Conservation (phyloP, 352 stramenopile species). For the Pythium apleroticum region DNA sequence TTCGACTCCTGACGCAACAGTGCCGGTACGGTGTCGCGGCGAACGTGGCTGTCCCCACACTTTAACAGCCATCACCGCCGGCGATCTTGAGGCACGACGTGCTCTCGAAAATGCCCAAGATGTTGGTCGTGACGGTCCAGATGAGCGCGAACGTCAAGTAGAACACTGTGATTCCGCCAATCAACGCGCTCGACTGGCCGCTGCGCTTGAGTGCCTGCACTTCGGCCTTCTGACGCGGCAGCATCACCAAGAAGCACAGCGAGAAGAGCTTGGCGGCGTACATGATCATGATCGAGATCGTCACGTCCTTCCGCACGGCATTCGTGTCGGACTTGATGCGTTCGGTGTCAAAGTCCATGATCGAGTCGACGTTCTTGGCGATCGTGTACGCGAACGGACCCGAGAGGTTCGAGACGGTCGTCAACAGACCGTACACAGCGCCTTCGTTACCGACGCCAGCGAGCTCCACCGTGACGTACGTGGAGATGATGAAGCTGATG, state of each 20-base stretch:
- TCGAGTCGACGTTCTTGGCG: constrained; percentile 35
- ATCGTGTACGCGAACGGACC: constrained; percentile 35
- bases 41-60: not conserved
- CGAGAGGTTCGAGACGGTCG: constrained; percentile 41
- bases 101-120: constrained; percentile 10
- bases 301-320: constrained; percentile 36
- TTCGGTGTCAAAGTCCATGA: constrained; percentile 35
- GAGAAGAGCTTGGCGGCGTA: constrained; percentile 39
- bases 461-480: constrained; percentile 40
- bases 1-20: too few species aligned
- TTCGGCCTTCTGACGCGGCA: constrained; percentile 32
- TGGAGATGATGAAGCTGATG: constrained; percentile 39
- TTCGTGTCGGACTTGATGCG: constrained; percentile 38
- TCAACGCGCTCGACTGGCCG: constrained; percentile 9
- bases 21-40: too few species aligned
- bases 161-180: constrained; percentile 22
- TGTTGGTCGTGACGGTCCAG: constrained; percentile 17
- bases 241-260: constrained; percentile 33
- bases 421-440: constrained; percentile 46
- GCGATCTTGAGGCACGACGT: not conserved
- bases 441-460: constrained; percentile 49
- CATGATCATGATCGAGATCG: constrained; percentile 40
- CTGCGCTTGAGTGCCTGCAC: constrained; percentile 23
- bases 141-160: constrained; percentile 9
- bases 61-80: not conserved